Conservation (phyloP, 768 basidiomycete genomes). For the Sarcodon aspratus region DNA sequence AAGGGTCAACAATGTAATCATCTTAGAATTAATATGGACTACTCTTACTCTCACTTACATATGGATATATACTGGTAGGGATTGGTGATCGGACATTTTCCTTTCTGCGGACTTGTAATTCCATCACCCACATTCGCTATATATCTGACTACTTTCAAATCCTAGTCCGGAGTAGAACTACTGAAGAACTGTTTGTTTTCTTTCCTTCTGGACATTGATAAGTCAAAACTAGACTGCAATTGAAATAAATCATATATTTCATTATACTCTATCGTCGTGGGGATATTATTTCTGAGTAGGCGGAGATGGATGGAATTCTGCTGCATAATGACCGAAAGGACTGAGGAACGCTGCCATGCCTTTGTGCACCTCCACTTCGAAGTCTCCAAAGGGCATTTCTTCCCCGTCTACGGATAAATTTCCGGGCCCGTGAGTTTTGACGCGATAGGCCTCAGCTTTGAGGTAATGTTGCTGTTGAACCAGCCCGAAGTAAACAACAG, state of each 20-base stretch:
- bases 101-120: too few species aligned
- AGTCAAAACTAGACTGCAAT: too few species aligned
- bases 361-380: conserved; percentile 66
- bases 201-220: too few species aligned
- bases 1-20: conserved; percentile 5
- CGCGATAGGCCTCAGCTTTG: conserved; percentile 64
- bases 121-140: too few species aligned
- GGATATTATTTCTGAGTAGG: background rate
- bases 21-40: too few species aligned
- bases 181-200: too few species aligned
- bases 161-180: too few species aligned
- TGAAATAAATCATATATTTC: background rate
- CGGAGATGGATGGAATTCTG: conserved; percentile 27
- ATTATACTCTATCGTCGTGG: background rate
- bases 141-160: too few species aligned
- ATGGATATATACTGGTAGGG: too few species aligned
- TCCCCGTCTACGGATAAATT: conserved; percentile 73
- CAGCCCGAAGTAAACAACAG: background rate
- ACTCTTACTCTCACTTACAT: too few species aligned
- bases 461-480: conserved; percentile 50
- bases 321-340: conserved; percentile 47
- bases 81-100: too few species aligned
- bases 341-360: conserved; percentile 57
- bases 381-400: conserved; percentile 59
- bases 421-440: conserved; percentile 47